Percentiles rank a stretch among this genome's conserved stretches.
These are phyloP conservation scores for Arachis monticola DNA, from an alignment of 331 rosid genomes.

Conservation along the genomic window DNA sequence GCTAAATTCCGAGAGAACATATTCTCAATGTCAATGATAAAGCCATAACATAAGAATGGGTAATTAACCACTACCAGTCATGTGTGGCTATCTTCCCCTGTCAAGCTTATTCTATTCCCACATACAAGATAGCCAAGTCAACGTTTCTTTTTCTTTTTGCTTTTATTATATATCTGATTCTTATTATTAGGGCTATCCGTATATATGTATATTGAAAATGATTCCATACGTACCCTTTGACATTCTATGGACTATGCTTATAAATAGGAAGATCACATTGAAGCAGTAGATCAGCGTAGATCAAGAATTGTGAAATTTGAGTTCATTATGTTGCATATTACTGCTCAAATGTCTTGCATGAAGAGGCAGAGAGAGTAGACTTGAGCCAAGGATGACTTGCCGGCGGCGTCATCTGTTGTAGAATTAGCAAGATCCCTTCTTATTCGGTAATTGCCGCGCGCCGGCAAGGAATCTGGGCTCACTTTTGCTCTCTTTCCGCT, in stretches of 20 bases:
- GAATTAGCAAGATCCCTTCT: not conserved
- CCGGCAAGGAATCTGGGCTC: conserved; percentile 51
- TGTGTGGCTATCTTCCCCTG: not conserved
- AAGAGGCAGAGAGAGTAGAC: conserved; percentile 34
- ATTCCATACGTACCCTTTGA: conserved; percentile 32
- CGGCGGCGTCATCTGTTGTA: not conserved
- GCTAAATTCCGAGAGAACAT: conserved; percentile 10
- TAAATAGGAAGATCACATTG: conserved; percentile 33
- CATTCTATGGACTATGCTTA: conserved; percentile 22
- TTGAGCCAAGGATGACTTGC: conserved; percentile 16
- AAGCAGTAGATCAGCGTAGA: not conserved
- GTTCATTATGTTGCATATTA: not conserved
- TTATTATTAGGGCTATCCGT: not conserved
- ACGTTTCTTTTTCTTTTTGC: too few relatives aligned
- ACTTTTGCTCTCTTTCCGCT: conserved; percentile 41
- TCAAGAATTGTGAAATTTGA: not conserved
- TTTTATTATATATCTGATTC: too few relatives aligned
- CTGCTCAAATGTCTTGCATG: conserved; percentile 42
- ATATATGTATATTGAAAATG: too few relatives aligned
- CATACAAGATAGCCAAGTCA: not conserved
- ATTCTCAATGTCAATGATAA: conserved; percentile 27
- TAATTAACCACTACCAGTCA: not conserved
- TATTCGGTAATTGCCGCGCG: not conserved
- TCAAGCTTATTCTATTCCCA: conserved; percentile 29
- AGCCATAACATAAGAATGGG: conserved; percentile 19